Conservation (phyloP, 75 land plant species). For the Larix kaempferi region DNA sequence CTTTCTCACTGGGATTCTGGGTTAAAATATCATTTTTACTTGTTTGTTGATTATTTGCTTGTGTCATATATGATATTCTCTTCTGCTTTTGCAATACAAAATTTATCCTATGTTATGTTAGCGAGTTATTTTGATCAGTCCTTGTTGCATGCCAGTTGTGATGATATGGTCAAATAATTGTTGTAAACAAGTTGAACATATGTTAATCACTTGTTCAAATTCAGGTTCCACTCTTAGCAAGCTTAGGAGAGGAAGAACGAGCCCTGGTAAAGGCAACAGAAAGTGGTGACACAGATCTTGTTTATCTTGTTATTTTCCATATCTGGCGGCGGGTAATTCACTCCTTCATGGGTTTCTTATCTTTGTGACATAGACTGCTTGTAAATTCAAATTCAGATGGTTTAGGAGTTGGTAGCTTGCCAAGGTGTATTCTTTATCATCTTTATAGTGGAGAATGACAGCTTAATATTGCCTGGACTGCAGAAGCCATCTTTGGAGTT, state of each 20-base stretch:
- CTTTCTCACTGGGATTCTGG: neutral
- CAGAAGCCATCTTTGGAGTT: constrained; percentile 77
- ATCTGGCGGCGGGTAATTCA: constrained; percentile 82
- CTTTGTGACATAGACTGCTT: neutral
- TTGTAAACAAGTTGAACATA: constrained; percentile 1
- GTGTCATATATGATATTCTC: neutral
- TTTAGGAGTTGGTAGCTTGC: neutral
- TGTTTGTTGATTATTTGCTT: neutral
- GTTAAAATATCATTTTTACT: neutral
- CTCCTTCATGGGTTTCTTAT: neutral
- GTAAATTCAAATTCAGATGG: neutral
- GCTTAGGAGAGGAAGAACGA: constrained; percentile 93
- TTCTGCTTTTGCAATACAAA: neutral
- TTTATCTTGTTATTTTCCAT: constrained; percentile 92
- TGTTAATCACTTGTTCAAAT: neutral
- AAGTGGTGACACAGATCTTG: constrained; percentile 98
- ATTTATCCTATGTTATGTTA: neutral
- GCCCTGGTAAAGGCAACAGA: constrained; percentile 88
- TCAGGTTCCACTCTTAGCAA: constrained; percentile 92
- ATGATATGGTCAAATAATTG: neutral
- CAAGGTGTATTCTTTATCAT: neutral
- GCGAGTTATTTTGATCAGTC: neutral
- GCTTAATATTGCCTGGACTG: constrained; percentile 12
- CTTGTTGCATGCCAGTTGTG: neutral
- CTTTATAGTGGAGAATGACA: neutral